phyloP scores from a whole-genome alignment of 352 stramenopile genomes.

The Discostella stelligera region DNA sequence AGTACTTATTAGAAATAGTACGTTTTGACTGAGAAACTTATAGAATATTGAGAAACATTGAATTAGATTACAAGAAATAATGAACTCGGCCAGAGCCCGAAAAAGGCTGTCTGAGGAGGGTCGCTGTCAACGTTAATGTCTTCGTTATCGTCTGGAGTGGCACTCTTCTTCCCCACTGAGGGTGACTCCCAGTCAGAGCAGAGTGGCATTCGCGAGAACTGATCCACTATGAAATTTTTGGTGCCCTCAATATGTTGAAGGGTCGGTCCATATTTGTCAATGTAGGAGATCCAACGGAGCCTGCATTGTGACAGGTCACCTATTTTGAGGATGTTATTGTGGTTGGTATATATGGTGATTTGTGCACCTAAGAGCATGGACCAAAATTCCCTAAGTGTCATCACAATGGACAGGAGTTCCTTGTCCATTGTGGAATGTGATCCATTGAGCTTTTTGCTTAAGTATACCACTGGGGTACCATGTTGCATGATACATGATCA shows the following conservation, averaged over 20 bases:
- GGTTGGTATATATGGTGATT: conserved; percentile 58
- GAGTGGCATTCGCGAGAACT: too few relatives aligned
- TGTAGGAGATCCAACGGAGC: conserved; percentile 42
- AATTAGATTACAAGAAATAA: too few relatives aligned
- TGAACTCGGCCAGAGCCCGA: too few relatives aligned
- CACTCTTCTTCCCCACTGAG: conserved; percentile 7
- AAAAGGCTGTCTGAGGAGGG: neutral
- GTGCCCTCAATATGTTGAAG: neutral
- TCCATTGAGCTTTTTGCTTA: neutral
- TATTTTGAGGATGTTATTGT: conserved; percentile 46
- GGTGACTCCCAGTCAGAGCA: too few relatives aligned
- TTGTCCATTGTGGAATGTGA: conserved; percentile 13
- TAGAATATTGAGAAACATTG: too few relatives aligned
- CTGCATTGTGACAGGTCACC: conserved; percentile 40
- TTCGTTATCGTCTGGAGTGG: neutral
- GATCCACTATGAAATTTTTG: conserved; percentile 40
- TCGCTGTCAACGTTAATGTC: too few relatives aligned
- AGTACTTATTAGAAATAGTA: too few relatives aligned
- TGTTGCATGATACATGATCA: conserved; percentile 50
- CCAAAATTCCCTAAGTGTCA: neutral
- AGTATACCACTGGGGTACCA: conserved; percentile 45
- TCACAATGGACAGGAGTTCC: too few relatives aligned
- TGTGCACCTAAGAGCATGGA: conserved; percentile 30
- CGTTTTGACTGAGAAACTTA: too few relatives aligned
- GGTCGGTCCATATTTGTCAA: conserved; percentile 44